Base-by-base conservation (phyloP, 371 early-diverging fungal species). In the Circinella umbellata region DNA sequence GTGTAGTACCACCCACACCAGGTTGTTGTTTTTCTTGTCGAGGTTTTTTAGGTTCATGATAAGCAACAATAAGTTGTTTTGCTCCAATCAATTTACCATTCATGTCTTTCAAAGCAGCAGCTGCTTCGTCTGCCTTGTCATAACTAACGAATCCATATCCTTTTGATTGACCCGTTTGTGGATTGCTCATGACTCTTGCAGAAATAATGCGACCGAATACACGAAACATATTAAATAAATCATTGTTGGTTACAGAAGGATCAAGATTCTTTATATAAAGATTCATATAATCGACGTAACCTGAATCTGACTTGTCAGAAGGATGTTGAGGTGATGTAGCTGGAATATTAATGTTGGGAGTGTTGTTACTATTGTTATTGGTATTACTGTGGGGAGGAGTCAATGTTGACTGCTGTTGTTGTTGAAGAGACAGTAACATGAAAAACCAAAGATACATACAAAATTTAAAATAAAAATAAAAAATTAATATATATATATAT, bases 91-190 rank as follows among this genome's bases (percentile, higher is more conserved):
- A 35, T 11, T 68, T 64, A 39, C 80, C 80, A 48, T 84, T 76
- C 78, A 82, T 76, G 6, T 79, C 65, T 34, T 72, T 67, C n/a
- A 79, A 62, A 20, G 85, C 85, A 27, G 72, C 73, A 9, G 67
- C 48, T 6, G 85, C 85, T 66, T 82, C 82, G 36, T 82, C 81
- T 47, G 74, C 55, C 39, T 69, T 68, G 13, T 73, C 74, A 64
- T 70, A 84, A 55, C 85, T 84, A 20, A 78, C 79, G 64, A 78
- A 78, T 3, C 79, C 79, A 67, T 79, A 85, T 0, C 85, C 85
- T 27, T 81, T 80, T 11, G 85, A 85, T 18, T 74, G 73, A 10
- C 80, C 79, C 15, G 76, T 85, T 5, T 66, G 57, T 5, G 82
- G 81, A 49, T 82, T 78, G 36, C 74, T 85, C 78, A 77, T 77